phyloP scores from a whole-genome alignment of 1,284 basidiomycete genomes.

The Fistulinella staudtii region DNA sequence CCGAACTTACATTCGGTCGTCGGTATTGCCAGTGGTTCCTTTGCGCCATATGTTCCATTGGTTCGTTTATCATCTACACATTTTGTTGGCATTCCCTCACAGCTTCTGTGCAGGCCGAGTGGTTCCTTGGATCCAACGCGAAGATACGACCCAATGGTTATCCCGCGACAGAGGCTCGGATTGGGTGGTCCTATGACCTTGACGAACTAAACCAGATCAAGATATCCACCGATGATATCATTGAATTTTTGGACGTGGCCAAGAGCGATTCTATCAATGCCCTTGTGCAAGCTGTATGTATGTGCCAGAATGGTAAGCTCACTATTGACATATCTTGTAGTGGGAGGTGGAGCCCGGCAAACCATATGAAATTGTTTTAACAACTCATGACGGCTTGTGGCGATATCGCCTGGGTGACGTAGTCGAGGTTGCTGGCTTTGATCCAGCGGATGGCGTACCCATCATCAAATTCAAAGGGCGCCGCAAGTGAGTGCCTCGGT shows the following conservation, averaged over 20 bases:
- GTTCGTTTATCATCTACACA: background rate
- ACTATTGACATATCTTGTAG: slow-evolving; percentile 8
- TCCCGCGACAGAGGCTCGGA: background rate
- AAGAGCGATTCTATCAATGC: background rate
- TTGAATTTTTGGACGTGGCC: slow-evolving; percentile 11
- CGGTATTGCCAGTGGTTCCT: background rate
- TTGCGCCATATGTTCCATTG: background rate
- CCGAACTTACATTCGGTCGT: slow-evolving; percentile 6
- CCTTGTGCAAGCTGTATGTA: slow-evolving; percentile 5
- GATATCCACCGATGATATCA: background rate
- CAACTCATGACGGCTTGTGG: slow-evolving; percentile 24
- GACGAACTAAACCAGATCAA: background rate
- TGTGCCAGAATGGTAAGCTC: too few species aligned
- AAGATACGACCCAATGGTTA: background rate
- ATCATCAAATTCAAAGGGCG: slow-evolving; percentile 19
- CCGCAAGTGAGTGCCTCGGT: slow-evolving; percentile 4
- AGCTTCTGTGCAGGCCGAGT: background rate
- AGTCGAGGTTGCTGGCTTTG: slow-evolving; percentile 22
- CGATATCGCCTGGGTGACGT: slow-evolving; percentile 23
- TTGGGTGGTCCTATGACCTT: background rate
- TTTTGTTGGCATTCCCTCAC: background rate
- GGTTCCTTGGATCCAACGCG: background rate
- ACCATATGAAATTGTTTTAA: slow-evolving; percentile 20
- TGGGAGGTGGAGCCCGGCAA: slow-evolving; percentile 20
- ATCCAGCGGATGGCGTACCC: slow-evolving; percentile 17